Percentiles rank a stretch among this genome's conserved stretches.
These are phyloP conservation scores for Ganoderma multipileum DNA, from an alignment of 1,284 basidiomycete genomes.

Conservation along the genomic window DNA sequence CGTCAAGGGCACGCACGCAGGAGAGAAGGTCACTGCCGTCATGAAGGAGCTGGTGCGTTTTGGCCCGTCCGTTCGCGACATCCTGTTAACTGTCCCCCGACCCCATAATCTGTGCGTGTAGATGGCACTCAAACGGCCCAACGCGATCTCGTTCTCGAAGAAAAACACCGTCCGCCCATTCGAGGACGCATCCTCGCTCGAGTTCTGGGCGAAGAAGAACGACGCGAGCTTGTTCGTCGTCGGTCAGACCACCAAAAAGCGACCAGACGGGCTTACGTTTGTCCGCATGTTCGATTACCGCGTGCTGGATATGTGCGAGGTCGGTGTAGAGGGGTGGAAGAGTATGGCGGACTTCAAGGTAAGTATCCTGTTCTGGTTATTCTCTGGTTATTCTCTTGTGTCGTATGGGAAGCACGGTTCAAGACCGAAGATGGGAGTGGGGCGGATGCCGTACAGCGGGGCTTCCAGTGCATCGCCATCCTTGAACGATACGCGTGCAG, in stretches of 20 bases:
- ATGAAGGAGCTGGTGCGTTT: conserved; percentile 88
- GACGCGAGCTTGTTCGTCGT: conserved; percentile 93
- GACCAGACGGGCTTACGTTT: conserved; percentile 89
- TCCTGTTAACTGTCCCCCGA: conserved; percentile 1
- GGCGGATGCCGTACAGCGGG: neutral
- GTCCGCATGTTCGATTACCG: conserved; percentile 88
- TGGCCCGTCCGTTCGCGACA: neutral
- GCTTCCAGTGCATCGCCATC: neutral
- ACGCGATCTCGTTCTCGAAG: conserved; percentile 93
- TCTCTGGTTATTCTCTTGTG: neutral
- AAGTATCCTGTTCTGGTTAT: conserved; percentile 37
- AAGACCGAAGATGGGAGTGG: neutral
- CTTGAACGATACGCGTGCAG: no score
- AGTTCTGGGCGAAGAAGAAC: conserved; percentile 95
- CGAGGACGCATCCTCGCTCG: conserved; percentile 84
- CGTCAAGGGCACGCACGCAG: conserved; percentile 88
- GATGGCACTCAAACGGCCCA: conserved; percentile 91
- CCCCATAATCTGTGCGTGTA: conserved; percentile 39
- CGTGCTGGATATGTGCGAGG: conserved; percentile 94
- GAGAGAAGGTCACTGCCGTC: conserved; percentile 79
- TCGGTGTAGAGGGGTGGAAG: conserved; percentile 85
- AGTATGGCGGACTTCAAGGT: conserved; percentile 89
- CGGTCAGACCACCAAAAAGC: conserved; percentile 94
- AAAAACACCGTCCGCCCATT: conserved; percentile 95
- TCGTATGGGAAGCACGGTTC: neutral